Conservation (phyloP, 257 asterid species). For the Solanum ossicruentum region DNA sequence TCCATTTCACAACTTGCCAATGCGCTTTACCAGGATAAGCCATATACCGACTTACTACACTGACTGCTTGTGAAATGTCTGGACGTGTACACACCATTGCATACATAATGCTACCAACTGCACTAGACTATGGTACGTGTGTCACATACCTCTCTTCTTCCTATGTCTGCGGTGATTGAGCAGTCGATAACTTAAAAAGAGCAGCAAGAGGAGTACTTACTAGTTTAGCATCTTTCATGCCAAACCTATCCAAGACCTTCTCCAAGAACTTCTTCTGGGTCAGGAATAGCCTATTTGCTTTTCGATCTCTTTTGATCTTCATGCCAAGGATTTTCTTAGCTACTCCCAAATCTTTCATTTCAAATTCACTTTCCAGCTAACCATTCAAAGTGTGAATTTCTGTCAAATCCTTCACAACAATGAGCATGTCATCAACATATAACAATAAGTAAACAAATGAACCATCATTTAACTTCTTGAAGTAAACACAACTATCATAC, state of each 20-base stretch:
- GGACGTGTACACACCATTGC: too few relatives aligned
- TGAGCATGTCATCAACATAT: too few relatives aligned
- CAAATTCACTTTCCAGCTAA: not conserved
- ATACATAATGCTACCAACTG: too few relatives aligned
- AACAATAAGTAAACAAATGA: too few relatives aligned
- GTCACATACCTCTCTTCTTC: not conserved
- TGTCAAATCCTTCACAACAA: not conserved
- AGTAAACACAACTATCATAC: not conserved
- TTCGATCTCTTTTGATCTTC: not conserved
- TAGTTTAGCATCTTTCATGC: not conserved
- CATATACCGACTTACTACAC: too few relatives aligned
- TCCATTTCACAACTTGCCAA: too few relatives aligned
- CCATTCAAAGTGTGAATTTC: not conserved
- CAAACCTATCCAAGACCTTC: not conserved
- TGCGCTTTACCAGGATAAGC: too few relatives aligned
- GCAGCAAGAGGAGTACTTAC: not conserved
- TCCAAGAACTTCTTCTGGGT: not conserved
- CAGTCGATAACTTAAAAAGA: too few relatives aligned
- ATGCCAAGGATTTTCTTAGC: not conserved
- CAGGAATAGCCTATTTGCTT: not conserved
- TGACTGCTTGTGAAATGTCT: too few relatives aligned
- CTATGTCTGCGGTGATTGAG: not conserved
- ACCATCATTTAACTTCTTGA: too few relatives aligned
- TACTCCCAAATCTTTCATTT: not conserved
- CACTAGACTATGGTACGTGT: too few relatives aligned